A percentile compares a stretch with the other conserved stretches of the same genome.
Conservation (phyloP, 352 stramenopile species). For the Peronospora tabacina region DNA sequence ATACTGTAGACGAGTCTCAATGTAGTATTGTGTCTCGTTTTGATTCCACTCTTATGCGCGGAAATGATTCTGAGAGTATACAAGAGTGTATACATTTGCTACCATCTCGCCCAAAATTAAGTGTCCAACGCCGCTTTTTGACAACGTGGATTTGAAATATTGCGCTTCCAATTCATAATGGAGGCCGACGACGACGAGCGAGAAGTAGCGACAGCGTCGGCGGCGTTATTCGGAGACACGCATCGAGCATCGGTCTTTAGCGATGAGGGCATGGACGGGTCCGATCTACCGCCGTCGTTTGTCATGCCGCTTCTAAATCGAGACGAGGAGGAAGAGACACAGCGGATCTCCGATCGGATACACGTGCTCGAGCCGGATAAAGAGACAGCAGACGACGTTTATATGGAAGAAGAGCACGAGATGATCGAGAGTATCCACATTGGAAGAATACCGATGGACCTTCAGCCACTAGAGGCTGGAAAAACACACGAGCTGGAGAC, state of each 20-base stretch:
- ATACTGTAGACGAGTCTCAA: not conserved
- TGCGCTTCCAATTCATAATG: slow-evolving; percentile 5
- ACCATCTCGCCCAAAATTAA: no score
- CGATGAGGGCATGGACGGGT: slow-evolving; percentile 41
- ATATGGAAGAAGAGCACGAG: not conserved
- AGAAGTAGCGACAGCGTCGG: slow-evolving; percentile 41
- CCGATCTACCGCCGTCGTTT: slow-evolving; percentile 43
- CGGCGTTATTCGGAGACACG: slow-evolving; percentile 41
- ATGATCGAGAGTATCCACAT: not conserved
- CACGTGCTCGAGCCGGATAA: slow-evolving; percentile 1
- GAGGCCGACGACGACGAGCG: slow-evolving; percentile 36
- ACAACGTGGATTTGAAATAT: no score
- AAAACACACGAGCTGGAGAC: not conserved
- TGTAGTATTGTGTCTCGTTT: no score
- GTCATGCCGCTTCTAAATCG: slow-evolving; percentile 31
- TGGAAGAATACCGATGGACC: not conserved
- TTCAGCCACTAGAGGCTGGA: not conserved
- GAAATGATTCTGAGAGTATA: no score
- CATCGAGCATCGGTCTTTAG: slow-evolving; percentile 42
- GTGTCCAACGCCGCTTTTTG: no score
- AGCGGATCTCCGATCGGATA: not conserved
- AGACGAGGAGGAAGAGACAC: slow-evolving; percentile 16
- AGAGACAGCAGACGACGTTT: not conserved
- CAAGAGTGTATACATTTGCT: not conserved
- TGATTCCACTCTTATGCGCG: no score